These are phyloP conservation scores for Raffaelea albimanens DNA, from an alignment of 2,329 filamentous ascomycete genomes.

Conservation along the genomic window DNA sequence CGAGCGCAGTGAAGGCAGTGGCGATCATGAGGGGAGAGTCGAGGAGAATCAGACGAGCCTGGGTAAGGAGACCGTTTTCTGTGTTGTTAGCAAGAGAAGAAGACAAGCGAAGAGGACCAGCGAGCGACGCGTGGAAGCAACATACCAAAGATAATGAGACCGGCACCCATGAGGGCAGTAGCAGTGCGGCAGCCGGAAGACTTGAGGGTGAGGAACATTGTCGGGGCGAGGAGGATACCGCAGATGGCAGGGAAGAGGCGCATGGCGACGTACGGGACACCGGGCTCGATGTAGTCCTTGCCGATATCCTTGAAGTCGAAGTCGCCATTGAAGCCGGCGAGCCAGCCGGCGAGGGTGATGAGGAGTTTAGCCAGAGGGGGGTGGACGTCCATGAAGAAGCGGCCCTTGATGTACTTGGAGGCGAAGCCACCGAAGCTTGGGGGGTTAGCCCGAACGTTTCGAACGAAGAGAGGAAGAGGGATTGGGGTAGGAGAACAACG, in stretches of 20 bases:
- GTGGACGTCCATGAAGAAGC: conserved; percentile 99
- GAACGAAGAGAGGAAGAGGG: conserved; percentile 1
- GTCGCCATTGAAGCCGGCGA: conserved; percentile 87
- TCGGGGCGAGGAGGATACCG: conserved; percentile 79
- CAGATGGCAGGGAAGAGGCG: conserved; percentile 83
- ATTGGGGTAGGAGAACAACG: too few relatives aligned
- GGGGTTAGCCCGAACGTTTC: conserved; percentile 1
- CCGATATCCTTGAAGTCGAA: conserved; percentile 99
- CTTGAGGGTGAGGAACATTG: conserved; percentile 92
- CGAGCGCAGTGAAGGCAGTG: conserved; percentile 81
- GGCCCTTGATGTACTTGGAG: conserved; percentile 98
- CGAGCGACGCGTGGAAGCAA: conserved; percentile 15
- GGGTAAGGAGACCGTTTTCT: conserved; percentile 94
- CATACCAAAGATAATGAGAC: conserved; percentile 83
- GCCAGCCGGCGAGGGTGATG: conserved; percentile 87
- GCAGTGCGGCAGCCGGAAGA: conserved; percentile 79
- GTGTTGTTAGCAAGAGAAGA: background rate
- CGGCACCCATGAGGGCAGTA: conserved; percentile 74
- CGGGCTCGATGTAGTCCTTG: conserved; percentile 93
- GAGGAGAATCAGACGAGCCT: conserved; percentile 89
- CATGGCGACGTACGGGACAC: conserved; percentile 96
- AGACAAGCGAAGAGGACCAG: background rate
- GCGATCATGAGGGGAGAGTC: conserved; percentile 92
- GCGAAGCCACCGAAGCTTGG: conserved; percentile 92
- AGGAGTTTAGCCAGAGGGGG: conserved; percentile 94